These are phyloP conservation scores for Trypanosoma congolense DNA, from an alignment of 208 protist genomes.

Conservation along the genomic window DNA sequence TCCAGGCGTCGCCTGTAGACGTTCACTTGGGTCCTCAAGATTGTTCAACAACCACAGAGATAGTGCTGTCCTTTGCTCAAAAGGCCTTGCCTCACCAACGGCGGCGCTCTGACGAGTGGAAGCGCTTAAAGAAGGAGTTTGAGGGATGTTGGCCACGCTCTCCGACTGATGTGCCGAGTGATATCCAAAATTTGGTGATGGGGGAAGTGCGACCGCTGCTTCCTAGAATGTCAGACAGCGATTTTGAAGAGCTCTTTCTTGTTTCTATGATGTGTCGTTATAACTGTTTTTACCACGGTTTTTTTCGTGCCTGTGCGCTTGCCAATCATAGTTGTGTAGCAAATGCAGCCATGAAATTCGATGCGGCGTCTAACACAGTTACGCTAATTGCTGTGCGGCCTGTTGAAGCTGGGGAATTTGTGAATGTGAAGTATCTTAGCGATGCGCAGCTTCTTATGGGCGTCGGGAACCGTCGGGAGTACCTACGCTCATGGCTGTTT, in stretches of 20 bases:
- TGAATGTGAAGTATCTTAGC: slow-evolving; percentile 87
- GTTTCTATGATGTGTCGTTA: slow-evolving; percentile 76
- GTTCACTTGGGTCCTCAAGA: slow-evolving; percentile 25
- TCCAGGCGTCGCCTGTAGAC: slow-evolving; percentile 50
- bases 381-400: slow-evolving; percentile 68
- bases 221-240: slow-evolving; percentile 30
- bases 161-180: slow-evolving; percentile 43
- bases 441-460: slow-evolving; percentile 79
- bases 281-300: slow-evolving; percentile 85
- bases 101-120: slow-evolving; percentile 32
- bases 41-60: slow-evolving; percentile 49
- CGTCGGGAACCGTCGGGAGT: slow-evolving; percentile 66
- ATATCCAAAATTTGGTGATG: slow-evolving; percentile 39
- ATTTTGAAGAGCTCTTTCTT: slow-evolving; percentile 63
- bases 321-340: slow-evolving; percentile 84
- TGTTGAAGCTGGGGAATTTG: slow-evolving; percentile 60
- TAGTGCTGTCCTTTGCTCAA: slow-evolving; percentile 62
- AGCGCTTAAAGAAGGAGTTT: slow-evolving; percentile 57
- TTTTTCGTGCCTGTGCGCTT: slow-evolving; percentile 82
- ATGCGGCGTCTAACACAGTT: slow-evolving; percentile 40
- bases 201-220: slow-evolving; percentile 29
- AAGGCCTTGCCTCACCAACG: slow-evolving; percentile 46
- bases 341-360: slow-evolving; percentile 89
- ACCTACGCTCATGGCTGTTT: slow-evolving; percentile 81
- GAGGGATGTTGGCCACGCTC: slow-evolving; percentile 70